Conservation (phyloP, 805 yeast species). For the Barnettozyma botsteinii region DNA sequence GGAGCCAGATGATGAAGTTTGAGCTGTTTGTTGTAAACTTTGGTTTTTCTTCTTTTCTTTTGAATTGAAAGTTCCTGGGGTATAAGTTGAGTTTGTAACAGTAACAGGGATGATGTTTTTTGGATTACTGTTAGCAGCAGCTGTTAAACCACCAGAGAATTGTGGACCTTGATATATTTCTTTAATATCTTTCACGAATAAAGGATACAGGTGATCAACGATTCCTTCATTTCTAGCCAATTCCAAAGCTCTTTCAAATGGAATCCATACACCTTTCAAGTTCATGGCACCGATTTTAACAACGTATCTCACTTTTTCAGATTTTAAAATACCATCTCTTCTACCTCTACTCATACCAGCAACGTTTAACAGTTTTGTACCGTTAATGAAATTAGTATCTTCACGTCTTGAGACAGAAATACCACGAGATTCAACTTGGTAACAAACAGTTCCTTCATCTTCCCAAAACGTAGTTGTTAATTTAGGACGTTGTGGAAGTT, state of each 20-base stretch:
- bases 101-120: constrained; percentile 26
- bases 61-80: constrained; percentile 17
- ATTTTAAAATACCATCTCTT: constrained; percentile 62
- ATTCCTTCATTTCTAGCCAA: constrained; percentile 66
- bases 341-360: constrained; percentile 72
- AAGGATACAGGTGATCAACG: constrained; percentile 50
- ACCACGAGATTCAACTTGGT: constrained; percentile 66
- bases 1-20: not conserved
- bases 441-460: constrained; percentile 65
- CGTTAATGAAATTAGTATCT: constrained; percentile 68
- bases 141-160: constrained; percentile 27
- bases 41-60: constrained; percentile 16
- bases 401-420: constrained; percentile 64
- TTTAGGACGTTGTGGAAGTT: constrained; percentile 42
- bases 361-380: constrained; percentile 62
- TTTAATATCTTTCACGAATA: constrained; percentile 63
- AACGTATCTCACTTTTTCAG: constrained; percentile 62
- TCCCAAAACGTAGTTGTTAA: constrained; percentile 75
- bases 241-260: constrained; percentile 63
- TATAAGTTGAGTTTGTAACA: constrained; percentile 22
- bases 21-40: not conserved
- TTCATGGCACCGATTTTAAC: constrained; percentile 75
- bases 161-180: constrained; percentile 27
- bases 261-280: constrained; percentile 71
- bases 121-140: constrained; percentile 26